These are phyloP conservation scores for Lithocarpus polystachyus DNA, from an alignment of 306 rosid genomes.

Conservation along the genomic window DNA sequence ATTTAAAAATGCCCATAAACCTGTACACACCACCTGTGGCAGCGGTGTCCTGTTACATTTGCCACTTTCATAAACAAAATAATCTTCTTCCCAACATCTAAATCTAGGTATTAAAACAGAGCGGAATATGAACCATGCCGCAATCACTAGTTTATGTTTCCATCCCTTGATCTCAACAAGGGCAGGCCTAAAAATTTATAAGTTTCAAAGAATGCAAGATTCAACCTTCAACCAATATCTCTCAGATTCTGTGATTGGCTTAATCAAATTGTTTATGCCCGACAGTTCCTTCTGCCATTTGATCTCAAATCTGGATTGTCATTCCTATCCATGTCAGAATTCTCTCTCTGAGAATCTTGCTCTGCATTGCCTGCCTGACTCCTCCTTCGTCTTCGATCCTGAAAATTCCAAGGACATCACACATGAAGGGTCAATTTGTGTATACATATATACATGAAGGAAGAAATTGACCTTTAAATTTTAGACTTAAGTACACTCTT, in stretches of 20 bases:
- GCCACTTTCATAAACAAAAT: slow-evolving; percentile 41
- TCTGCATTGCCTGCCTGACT: slow-evolving; percentile 44
- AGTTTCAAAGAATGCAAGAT: slow-evolving; percentile 43
- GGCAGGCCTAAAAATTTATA: slow-evolving; percentile 35
- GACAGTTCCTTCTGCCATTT: slow-evolving; percentile 41
- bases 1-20: slow-evolving; percentile 23
- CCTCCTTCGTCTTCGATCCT: slow-evolving; percentile 70
- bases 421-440: slow-evolving; percentile 16
- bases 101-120: slow-evolving; percentile 35
- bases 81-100: slow-evolving; percentile 45
- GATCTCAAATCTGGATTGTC: slow-evolving; percentile 43
- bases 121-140: slow-evolving; percentile 30
- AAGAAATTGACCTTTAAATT: neutral
- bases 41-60: slow-evolving; percentile 24
- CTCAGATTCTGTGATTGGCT: slow-evolving; percentile 17
- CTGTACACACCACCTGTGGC: slow-evolving; percentile 50
- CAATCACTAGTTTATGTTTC: slow-evolving; percentile 26
- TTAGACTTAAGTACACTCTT: no score
- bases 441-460: neutral
- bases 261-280: slow-evolving; percentile 26
- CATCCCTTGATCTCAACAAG: slow-evolving; percentile 29
- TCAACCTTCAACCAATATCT: slow-evolving; percentile 21
- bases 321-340: slow-evolving; percentile 52
- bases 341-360: slow-evolving; percentile 34
- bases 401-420: slow-evolving; percentile 19